These are phyloP conservation scores for Nakazawaea ishiwadae DNA, from an alignment of 805 yeast species.

Conservation along the genomic window DNA sequence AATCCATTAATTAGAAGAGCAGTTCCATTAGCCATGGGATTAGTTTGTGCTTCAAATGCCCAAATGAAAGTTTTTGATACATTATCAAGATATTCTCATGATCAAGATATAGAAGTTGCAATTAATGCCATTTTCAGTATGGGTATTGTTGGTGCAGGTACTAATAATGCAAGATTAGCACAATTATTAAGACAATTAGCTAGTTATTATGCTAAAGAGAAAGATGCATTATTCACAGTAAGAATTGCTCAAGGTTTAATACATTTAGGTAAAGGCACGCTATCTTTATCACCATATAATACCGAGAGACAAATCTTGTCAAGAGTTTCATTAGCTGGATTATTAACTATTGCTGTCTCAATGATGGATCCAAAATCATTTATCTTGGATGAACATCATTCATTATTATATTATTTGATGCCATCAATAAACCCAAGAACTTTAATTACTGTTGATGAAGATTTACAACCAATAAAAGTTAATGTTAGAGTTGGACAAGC, in stretches of 20 bases:
- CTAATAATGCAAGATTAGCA: slow-evolving; percentile 96
- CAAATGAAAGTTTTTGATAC: slow-evolving; percentile 97
- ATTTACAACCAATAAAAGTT: slow-evolving; percentile 86
- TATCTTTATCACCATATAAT: slow-evolving; percentile 83
- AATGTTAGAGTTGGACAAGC: slow-evolving; percentile 99
- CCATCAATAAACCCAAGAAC: slow-evolving; percentile 91
- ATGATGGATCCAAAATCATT: slow-evolving; percentile 82
- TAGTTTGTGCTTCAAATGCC: slow-evolving; percentile 88
- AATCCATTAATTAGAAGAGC: slow-evolving; percentile 86
- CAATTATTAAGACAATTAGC: slow-evolving; percentile 94
- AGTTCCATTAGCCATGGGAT: slow-evolving; percentile 97
- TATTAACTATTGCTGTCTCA: slow-evolving; percentile 79
- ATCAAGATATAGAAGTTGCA: slow-evolving; percentile 89
- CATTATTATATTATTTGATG: slow-evolving; percentile 77
- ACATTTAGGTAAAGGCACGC: slow-evolving; percentile 94
- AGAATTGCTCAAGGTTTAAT: slow-evolving; percentile 93
- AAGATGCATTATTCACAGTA: slow-evolving; percentile 87
- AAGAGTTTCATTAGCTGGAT: slow-evolving; percentile 84
- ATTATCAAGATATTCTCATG: slow-evolving; percentile 93
- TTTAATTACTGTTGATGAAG: slow-evolving; percentile 89
- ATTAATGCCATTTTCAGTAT: slow-evolving; percentile 91
- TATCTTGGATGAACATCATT: slow-evolving; percentile 62
- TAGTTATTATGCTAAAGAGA: slow-evolving; percentile 83
- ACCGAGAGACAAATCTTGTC: slow-evolving; percentile 84
- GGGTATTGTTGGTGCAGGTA: slow-evolving; percentile 99